A percentile compares a stretch with the other conserved stretches of the same genome.
These are phyloP conservation scores for Coemansia sp. DNA, from an alignment of 192 early-diverging fungal species.

Conservation along the genomic window DNA sequence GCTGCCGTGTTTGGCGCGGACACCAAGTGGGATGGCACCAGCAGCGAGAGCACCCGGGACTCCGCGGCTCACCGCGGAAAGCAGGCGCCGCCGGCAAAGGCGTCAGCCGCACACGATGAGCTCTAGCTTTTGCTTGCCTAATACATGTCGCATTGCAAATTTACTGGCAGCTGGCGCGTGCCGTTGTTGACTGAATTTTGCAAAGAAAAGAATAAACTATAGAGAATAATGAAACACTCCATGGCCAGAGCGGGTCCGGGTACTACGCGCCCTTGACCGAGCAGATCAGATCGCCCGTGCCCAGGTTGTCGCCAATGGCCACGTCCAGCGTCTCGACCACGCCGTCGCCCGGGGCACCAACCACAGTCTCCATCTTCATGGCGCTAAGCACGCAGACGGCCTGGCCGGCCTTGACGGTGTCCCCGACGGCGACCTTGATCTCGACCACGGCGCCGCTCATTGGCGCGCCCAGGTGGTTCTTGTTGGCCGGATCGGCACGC, in stretches of 20 bases:
- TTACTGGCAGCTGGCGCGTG: no score
- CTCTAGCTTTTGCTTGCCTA: conserved; percentile 5
- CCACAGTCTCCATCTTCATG: conserved; percentile 99
- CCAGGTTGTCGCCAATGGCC: conserved; percentile 70
- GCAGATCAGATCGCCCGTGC: conserved; percentile 78
- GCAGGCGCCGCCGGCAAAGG: conserved; percentile 15
- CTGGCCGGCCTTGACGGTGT: conserved; percentile 81
- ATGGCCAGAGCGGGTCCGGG: no score
- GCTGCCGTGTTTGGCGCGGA: conserved; percentile 6
- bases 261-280: conserved; percentile 16
- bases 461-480: conserved; percentile 87
- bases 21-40: conserved; percentile 28
- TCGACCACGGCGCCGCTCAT: conserved; percentile 96
- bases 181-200: no score
- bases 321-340: conserved; percentile 70
- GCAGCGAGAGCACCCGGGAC: conserved; percentile 3
- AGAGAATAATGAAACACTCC: conserved; percentile 6
- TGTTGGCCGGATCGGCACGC: conserved; percentile 71
- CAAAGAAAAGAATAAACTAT: conserved; percentile 1
- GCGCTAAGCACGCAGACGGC: conserved; percentile 88
- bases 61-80: conserved; percentile 8
- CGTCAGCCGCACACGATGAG: conserved; percentile 23
- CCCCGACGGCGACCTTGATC: conserved; percentile 78
- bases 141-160: no score
- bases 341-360: conserved; percentile 73